phyloP scores from a whole-genome alignment of 2,329 filamentous ascomycete species.

The Thyridium curvatum region DNA sequence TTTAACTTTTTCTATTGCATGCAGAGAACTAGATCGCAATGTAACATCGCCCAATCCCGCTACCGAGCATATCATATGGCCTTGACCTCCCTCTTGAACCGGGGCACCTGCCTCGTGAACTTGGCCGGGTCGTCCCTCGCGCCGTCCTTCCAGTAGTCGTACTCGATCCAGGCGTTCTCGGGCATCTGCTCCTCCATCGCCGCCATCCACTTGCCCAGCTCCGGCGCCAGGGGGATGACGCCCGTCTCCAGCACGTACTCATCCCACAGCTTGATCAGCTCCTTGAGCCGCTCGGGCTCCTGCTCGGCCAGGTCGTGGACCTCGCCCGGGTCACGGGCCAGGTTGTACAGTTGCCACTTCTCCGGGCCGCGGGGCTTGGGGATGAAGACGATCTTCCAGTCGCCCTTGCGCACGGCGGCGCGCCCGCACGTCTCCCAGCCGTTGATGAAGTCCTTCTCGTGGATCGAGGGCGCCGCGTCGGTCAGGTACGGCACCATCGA shows the following conservation, averaged over 20 bases:
- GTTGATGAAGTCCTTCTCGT: slow-evolving; percentile 27
- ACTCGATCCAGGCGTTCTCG: slow-evolving; percentile 60
- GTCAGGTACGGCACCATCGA: slow-evolving; percentile 24
- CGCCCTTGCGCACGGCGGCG: slow-evolving; percentile 24
- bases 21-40: too few relatives aligned
- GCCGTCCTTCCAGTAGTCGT: slow-evolving; percentile 51
- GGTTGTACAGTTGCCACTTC: slow-evolving; percentile 42
- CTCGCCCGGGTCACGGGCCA: slow-evolving; percentile 37
- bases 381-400: slow-evolving; percentile 37
- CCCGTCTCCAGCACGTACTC: slow-evolving; percentile 44
- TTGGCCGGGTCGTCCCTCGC: slow-evolving; percentile 35
- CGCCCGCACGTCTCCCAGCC: slow-evolving; percentile 29
- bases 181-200: slow-evolving; percentile 60
- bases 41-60: too few relatives aligned
- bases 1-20: too few relatives aligned
- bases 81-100: slow-evolving; percentile 9
- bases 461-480: slow-evolving; percentile 18
- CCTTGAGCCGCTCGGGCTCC: slow-evolving; percentile 21
- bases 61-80: slow-evolving; percentile 7
- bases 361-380: slow-evolving; percentile 41
- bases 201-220: slow-evolving; percentile 50
- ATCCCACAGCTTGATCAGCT: slow-evolving; percentile 26
- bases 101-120: slow-evolving; percentile 21
- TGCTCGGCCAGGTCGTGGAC: slow-evolving; percentile 27
- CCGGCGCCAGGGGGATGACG: slow-evolving; percentile 52